phyloP scores from a whole-genome alignment of 768 basidiomycete species.

The Guyanaporus albipodus region DNA sequence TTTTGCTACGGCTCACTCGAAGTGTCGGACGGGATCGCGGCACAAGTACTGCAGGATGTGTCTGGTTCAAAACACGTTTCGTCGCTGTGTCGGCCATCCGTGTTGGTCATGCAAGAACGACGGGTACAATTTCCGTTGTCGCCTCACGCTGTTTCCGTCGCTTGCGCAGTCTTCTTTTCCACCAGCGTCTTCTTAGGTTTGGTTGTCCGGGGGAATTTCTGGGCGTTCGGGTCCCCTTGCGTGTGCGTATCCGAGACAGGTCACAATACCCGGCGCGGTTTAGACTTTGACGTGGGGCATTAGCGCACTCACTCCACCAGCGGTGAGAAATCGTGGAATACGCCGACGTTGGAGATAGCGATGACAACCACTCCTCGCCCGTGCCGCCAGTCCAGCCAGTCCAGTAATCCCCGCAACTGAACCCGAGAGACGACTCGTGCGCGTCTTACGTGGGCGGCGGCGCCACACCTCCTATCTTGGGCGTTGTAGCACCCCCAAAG shows the following conservation, averaged over 20 bases:
- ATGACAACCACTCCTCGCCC: too few relatives aligned
- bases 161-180: background rate
- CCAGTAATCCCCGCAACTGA: too few relatives aligned
- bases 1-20: too few relatives aligned
- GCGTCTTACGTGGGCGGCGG: background rate
- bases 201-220: background rate
- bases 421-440: background rate
- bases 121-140: too few relatives aligned
- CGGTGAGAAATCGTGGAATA: background rate
- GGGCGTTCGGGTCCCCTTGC: background rate
- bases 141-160: background rate
- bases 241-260: constrained; percentile 2
- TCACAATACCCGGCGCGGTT: background rate
- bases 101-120: too few relatives aligned
- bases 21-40: background rate
- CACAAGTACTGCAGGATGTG: too few relatives aligned
- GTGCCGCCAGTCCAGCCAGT: too few relatives aligned
- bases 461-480: background rate
- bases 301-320: too few relatives aligned
- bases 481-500: background rate
- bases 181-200: background rate
- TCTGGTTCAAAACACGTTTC: background rate
- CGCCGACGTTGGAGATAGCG: background rate
- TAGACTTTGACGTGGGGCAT: constrained; percentile 6
- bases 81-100: background rate